Percentiles rank a stretch among this genome's conserved stretches.
Evolutionary conservation across 192 early-diverging fungal genomes (phyloP).

Genomic region (Coemansia sp.): DNA sequence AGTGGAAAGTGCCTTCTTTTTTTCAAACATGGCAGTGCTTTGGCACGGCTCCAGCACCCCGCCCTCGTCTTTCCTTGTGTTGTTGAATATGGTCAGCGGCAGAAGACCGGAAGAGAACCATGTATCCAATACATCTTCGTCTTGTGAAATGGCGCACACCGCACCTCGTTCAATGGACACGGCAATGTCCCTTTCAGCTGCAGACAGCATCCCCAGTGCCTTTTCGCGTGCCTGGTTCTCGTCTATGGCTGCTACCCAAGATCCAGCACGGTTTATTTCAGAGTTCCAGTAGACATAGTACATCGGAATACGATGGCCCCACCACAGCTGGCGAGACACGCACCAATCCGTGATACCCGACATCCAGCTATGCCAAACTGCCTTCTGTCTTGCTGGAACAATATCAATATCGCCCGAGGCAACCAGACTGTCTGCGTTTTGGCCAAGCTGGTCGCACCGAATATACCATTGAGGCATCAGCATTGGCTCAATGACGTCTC

Average conservation of each 20-base stretch:
- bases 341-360: constrained; percentile 94
- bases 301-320: constrained; percentile 94
- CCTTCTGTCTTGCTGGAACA: constrained; percentile 69
- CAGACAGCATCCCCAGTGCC: constrained; percentile 20
- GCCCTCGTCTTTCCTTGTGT: constrained; percentile 38
- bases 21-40: neutral
- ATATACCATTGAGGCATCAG: constrained; percentile 98
- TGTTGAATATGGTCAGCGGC: constrained; percentile 72
- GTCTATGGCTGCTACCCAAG: constrained; percentile 45
- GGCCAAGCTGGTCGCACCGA: constrained; percentile 74
- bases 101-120: constrained; percentile 97
- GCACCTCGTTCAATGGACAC: neutral
- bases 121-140: constrained; percentile 94
- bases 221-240: constrained; percentile 33
- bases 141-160: constrained; percentile 32
- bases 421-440: constrained; percentile 66
- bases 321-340: constrained; percentile 96
- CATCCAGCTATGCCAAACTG: constrained; percentile 89
- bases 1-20: constrained; percentile 57
- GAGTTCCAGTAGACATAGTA: constrained; percentile 66
- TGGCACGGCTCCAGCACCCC: constrained; percentile 28
- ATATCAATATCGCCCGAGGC: constrained; percentile 64
- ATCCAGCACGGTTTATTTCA: constrained; percentile 16
- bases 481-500: constrained; percentile 94
- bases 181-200: neutral